A percentile compares a stretch with the other conserved stretches of the same genome.
These are phyloP conservation scores for Diplodia scrobiculata DNA, from an alignment of 2,329 filamentous ascomycete genomes.

Conservation along the genomic window DNA sequence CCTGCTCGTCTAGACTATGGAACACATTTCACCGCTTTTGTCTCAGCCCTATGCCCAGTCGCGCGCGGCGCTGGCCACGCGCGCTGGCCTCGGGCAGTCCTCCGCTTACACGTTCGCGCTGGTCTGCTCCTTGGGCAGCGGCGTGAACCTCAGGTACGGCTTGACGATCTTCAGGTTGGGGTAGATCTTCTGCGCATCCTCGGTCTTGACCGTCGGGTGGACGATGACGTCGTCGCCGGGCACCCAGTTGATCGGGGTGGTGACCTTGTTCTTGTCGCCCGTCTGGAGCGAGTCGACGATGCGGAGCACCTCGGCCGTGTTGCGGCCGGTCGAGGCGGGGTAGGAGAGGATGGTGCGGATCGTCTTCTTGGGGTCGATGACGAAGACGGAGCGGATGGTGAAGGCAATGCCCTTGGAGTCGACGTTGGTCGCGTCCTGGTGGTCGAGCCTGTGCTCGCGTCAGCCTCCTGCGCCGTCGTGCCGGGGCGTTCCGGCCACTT, in stretches of 20 bases:
- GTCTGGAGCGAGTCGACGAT: conserved; percentile 62
- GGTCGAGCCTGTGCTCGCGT: conserved; percentile 44
- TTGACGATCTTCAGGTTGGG: conserved; percentile 67
- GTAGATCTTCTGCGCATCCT: conserved; percentile 86
- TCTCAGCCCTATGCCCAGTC: conserved; percentile 19
- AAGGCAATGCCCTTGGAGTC: conserved; percentile 70
- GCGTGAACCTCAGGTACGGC: conserved; percentile 71
- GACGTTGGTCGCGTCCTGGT: conserved; percentile 62
- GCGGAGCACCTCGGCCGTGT: conserved; percentile 59
- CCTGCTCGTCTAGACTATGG: conserved; percentile 22
- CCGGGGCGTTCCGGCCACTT: conserved; percentile 35
- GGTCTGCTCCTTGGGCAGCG: conserved; percentile 57
- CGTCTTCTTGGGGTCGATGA: conserved; percentile 92
- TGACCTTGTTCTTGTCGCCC: conserved; percentile 84
- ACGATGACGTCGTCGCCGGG: conserved; percentile 91
- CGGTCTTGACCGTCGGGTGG: conserved; percentile 77
- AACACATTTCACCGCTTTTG: conserved; percentile 9
- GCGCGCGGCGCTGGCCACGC: neutral
- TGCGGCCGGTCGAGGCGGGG: conserved; percentile 79
- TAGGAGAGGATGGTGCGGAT: conserved; percentile 88
- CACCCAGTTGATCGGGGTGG: conserved; percentile 88
- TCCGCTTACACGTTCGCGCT: conserved; percentile 29
- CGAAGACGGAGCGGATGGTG: conserved; percentile 91
- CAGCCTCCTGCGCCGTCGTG: conserved; percentile 38
- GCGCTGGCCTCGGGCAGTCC: neutral